phyloP scores from a whole-genome alignment of 148 eudicot genomes.

The Fagopyrum homotropicum region DNA sequence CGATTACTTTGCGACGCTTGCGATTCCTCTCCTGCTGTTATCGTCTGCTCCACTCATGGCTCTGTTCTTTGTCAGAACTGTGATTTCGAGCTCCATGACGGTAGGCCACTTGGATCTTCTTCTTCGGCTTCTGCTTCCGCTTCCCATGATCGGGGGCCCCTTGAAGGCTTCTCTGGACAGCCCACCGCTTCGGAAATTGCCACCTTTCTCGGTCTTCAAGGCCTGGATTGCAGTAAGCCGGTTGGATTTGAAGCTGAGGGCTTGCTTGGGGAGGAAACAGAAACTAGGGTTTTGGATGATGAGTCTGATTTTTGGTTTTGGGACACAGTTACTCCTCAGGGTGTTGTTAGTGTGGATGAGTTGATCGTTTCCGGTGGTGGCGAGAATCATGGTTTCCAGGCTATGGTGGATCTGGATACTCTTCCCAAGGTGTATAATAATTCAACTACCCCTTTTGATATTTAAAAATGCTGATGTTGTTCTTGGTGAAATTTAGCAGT shows the following conservation, averaged over 20 bases:
- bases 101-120: not conserved
- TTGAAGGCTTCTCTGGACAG: conserved; percentile 72
- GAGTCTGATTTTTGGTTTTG: conserved; percentile 30
- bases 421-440: conserved; percentile 6
- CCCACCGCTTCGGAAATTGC: conserved; percentile 48
- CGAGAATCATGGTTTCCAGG: conserved; percentile 25
- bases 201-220: conserved; percentile 48
- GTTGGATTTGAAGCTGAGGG: conserved; percentile 17
- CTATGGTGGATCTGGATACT: conserved; percentile 26
- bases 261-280: conserved; percentile 15
- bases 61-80: conserved; percentile 74
- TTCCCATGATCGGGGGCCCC: conserved; percentile 57
- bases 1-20: conserved; percentile 65
- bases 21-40: conserved; percentile 55
- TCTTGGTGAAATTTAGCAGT: not conserved
- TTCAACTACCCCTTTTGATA: not conserved
- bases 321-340: conserved; percentile 19
- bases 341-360: conserved; percentile 32
- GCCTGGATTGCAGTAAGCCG: conserved; percentile 21
- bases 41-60: conserved; percentile 44
- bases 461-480: not conserved
- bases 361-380: conserved; percentile 25
- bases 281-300: conserved; percentile 21
- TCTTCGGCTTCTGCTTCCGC: conserved; percentile 1
- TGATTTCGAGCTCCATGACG: conserved; percentile 57